Evolutionary conservation across 73 alveolate species (phyloP), one percentile per base, ranked within the genome.

Genomic region (Paramecium tetraurelia): DNA sequence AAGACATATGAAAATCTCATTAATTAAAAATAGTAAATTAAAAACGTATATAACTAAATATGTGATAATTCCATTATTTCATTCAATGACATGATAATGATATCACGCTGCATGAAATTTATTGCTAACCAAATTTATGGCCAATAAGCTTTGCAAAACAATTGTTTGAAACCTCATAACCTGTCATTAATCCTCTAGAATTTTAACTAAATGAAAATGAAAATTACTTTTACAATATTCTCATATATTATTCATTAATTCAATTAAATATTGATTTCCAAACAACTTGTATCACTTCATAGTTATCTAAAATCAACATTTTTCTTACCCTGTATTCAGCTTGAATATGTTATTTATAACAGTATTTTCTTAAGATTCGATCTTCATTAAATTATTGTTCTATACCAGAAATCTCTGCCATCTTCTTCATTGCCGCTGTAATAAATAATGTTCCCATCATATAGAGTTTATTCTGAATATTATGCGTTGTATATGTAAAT

Each of bases 61-160:
- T 80, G 75, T 10, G 46, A 18, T 10, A 80, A 80, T 12, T 80
- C 70, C 90, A 80, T 80, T 24, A 80, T 24, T 24, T 80, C 90
- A 11, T 80, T 80, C 3, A 58, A 80, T 3, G 76, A 7, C 77
- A 80, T 80, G 0, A 80, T 44, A 21, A 80, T 44, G 7, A 80
- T 35, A 80, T 80, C 90, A 21, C 58, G 2, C 21, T 21, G 22
- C 27, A 80, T 22, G 5, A 76, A 76, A 80, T 80, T 76, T 18
- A 40, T 44, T 24, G 90, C 50, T 22, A 80, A 48, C 90, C 90
- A 80, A 44, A 80, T 80, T 76, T 80, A 80, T 5, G 70, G 3
- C 16, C 68, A 36, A 43, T 72, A 36, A 12, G n/a, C 57, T 18
- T 36, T 35, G 38, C 41, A 33, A 6, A 27, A 27, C 31, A 27